Base-by-base conservation (phyloP, 495 filamentous ascomycete species). In the Annulohypoxylon bovei region DNA sequence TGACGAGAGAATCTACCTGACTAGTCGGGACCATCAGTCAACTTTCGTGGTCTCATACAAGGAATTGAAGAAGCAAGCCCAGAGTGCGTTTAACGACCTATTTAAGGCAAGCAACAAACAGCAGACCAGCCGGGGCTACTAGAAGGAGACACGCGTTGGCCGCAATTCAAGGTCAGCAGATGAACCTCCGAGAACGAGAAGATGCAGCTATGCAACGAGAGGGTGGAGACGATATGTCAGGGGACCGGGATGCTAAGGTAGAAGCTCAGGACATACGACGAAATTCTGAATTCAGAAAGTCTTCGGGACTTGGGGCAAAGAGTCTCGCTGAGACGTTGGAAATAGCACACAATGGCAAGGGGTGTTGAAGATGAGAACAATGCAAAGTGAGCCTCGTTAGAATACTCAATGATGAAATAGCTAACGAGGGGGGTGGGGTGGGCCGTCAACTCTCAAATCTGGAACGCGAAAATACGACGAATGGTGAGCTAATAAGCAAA, bases 21-120 rank as follows among this genome's bases (percentile, higher is more conserved):
- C 92, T n/a, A 96, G 91, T 75, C 87, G 93, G 53, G 93, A 98
- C 76, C 92, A 96, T 75, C 90, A 95, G 78, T 94, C 88, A 63
- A 89, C 90, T 56, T 89, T 98, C 71, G 83, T 98, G 33, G 89
- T 97, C 39, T 93, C 86, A 56, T 99, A 95, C 76, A 89, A 90
- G 74, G 96, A 98, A 73, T 70, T 98, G 58, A 93, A 93, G 84
- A 88, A 91, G 68, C 89, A 88, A 52, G 79, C 94, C 33, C 89
- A 93, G 61, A 85, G 85, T 30, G 89, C 92, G n/a, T 98, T 94
- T 80, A 86, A 87, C 73, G 93, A 97, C 40, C 79, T 98, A 44
- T 74, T 89, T 61, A 93, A 90, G 77, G 84, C 84, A 35, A 77
- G 75, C 66, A 78, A 53, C 55, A 76, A 76, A 53, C 60, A 35